Conservation (phyloP, 208 protist genomes). For the Wallacemonas sp. region DNA sequence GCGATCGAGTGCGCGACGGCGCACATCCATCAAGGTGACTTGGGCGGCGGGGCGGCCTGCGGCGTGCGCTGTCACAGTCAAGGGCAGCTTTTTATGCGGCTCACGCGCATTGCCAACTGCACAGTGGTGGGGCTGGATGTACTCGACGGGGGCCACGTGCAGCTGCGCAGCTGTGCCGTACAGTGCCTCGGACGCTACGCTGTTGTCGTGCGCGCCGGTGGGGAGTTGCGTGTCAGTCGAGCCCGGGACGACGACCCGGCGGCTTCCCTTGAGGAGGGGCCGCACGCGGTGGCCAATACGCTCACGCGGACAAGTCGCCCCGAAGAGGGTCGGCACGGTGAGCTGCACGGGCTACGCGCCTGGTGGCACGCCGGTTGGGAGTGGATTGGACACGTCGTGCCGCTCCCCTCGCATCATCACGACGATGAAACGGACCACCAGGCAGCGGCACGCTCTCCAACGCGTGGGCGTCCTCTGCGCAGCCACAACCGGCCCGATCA, state of each 20-base stretch:
- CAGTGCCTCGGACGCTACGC: slow-evolving; percentile 35
- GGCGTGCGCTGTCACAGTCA: slow-evolving; percentile 53
- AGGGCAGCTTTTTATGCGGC: slow-evolving; percentile 41
- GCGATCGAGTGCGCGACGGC: slow-evolving; percentile 53
- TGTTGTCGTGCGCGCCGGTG: slow-evolving; percentile 56
- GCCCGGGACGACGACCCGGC: neutral
- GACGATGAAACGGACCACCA: too few relatives aligned
- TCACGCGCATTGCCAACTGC: slow-evolving; percentile 47
- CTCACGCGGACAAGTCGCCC: too few relatives aligned
- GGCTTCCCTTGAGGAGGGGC: neutral
- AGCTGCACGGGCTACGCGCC: too few relatives aligned
- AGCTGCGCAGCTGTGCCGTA: slow-evolving; percentile 38
- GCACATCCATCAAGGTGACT: slow-evolving; percentile 47
- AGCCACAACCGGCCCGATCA: too few relatives aligned
- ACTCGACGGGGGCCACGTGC: slow-evolving; percentile 45
- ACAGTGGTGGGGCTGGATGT: slow-evolving; percentile 51
- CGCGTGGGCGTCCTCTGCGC: too few relatives aligned
- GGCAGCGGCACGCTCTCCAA: neutral
- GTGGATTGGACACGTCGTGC: too few relatives aligned
- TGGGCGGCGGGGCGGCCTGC: slow-evolving; percentile 51
- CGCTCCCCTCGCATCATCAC: too few relatives aligned
- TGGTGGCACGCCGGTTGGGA: too few relatives aligned
- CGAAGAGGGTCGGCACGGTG: too few relatives aligned
- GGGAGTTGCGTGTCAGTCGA: slow-evolving; percentile 22
- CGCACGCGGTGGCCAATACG: neutral